These are phyloP conservation scores for Maudiozyma serrabonitensis DNA, from an alignment of 805 yeast species.

Conservation along the genomic window DNA sequence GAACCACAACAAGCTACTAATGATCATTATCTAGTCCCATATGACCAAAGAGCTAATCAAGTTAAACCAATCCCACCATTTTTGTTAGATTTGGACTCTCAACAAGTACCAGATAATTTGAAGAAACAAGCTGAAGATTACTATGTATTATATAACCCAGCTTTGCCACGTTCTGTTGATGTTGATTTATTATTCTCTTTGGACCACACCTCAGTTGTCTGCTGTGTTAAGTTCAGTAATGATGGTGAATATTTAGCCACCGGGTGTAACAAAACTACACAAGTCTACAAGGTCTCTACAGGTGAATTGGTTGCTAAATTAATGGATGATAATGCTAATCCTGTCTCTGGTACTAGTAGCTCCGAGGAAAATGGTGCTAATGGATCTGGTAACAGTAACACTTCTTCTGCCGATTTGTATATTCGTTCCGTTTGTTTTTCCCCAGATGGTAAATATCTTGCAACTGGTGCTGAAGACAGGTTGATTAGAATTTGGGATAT, in stretches of 20 bases:
- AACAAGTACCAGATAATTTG: slow-evolving; percentile 65
- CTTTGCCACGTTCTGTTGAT: slow-evolving; percentile 64
- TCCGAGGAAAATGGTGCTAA: neutral
- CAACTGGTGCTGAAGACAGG: slow-evolving; percentile 89
- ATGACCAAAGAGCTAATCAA: slow-evolving; percentile 37
- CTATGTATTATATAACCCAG: slow-evolving; percentile 84
- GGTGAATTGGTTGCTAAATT: slow-evolving; percentile 83
- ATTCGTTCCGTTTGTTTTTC: slow-evolving; percentile 93
- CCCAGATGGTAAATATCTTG: slow-evolving; percentile 87
- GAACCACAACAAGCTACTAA: neutral
- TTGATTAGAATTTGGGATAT: slow-evolving; percentile 94
- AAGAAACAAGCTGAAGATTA: slow-evolving; percentile 80
- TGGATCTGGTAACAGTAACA: slow-evolving; percentile 10
- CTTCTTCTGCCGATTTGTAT: slow-evolving; percentile 67
- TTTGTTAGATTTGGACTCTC: slow-evolving; percentile 68
- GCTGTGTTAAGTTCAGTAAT: slow-evolving; percentile 88
- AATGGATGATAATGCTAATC: slow-evolving; percentile 51
- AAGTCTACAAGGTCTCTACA: slow-evolving; percentile 83
- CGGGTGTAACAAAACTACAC: slow-evolving; percentile 96
- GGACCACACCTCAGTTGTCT: slow-evolving; percentile 90
- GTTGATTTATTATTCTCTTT: slow-evolving; percentile 82
- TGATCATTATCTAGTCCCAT: slow-evolving; percentile 30
- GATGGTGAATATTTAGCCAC: slow-evolving; percentile 93
- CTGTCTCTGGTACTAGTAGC: neutral
- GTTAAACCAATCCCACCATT: slow-evolving; percentile 71